Evolutionary conservation across 345 rosid species (phyloP).

Genomic region (Clausena lansium): DNA sequence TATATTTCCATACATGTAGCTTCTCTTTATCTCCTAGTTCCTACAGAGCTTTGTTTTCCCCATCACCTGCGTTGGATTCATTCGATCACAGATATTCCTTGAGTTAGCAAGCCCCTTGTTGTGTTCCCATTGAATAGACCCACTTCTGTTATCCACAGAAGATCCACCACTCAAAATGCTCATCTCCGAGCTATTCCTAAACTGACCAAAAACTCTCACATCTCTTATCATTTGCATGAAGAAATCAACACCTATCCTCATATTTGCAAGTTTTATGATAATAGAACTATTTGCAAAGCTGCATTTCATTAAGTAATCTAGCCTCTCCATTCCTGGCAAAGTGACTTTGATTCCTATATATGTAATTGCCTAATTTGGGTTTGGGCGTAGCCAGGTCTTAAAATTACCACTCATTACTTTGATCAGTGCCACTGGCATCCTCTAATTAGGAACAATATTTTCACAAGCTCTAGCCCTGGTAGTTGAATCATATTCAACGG

Average conservation of each 20-base stretch:
- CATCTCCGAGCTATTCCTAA: background rate
- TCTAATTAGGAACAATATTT: background rate
- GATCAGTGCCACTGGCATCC: background rate
- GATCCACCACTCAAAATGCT: background rate
- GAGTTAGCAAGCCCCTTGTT: background rate
- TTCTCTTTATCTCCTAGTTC: conserved; percentile 18
- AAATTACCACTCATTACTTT: background rate
- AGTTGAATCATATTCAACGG: background rate
- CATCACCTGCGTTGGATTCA: background rate
- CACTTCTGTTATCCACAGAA: background rate
- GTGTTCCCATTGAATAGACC: background rate
- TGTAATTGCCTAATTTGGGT: background rate
- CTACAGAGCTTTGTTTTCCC: conserved; percentile 22
- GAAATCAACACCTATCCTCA: conserved; percentile 18
- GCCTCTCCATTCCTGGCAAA: no score
- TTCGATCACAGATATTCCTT: background rate
- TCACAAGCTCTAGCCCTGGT: background rate
- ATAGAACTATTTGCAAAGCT: no score
- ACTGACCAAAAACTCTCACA: background rate
- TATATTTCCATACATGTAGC: conserved; percentile 19
- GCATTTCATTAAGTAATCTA: no score
- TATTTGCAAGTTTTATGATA: conserved; percentile 9
- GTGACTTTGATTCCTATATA: background rate
- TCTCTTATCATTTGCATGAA: conserved; percentile 11
- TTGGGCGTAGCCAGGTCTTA: no score